These are phyloP conservation scores for Leptographium wingfieldii DNA, from an alignment of 2,329 filamentous ascomycete genomes.

Conservation along the genomic window DNA sequence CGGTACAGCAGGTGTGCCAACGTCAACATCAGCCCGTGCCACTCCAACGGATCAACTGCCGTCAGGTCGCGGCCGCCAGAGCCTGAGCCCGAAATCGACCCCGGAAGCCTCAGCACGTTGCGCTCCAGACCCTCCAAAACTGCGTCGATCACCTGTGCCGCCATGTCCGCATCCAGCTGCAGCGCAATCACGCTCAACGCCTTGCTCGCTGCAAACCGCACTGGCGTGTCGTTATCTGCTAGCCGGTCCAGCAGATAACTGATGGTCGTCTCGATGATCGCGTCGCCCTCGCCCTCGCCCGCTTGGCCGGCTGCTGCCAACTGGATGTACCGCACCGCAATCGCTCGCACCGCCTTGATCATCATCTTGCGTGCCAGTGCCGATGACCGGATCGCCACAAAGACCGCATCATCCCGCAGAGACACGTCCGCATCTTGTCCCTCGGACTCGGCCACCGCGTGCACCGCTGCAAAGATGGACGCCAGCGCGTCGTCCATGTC, in stretches of 20 bases:
- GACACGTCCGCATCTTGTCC: conserved; percentile 25
- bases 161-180: conserved; percentile 69
- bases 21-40: conserved; percentile 87
- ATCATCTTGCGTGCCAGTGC: conserved; percentile 70
- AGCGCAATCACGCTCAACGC: conserved; percentile 77
- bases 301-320: conserved; percentile 34
- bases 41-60: conserved; percentile 68
- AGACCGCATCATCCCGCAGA: conserved; percentile 21
- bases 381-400: conserved; percentile 49
- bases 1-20: conserved; percentile 79
- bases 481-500: conserved; percentile 58
- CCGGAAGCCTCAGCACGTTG: conserved; percentile 32
- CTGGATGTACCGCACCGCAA: conserved; percentile 43
- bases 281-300: conserved; percentile 27
- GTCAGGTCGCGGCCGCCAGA: conserved; percentile 44
- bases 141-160: conserved; percentile 73
- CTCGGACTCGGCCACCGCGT: conserved; percentile 41
- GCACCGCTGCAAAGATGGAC: conserved; percentile 51
- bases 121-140: conserved; percentile 58
- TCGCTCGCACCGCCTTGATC: conserved; percentile 72
- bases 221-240: conserved; percentile 80
- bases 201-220: conserved; percentile 84
- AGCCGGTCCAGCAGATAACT: conserved; percentile 68
- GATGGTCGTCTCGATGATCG: conserved; percentile 71
- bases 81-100: conserved; percentile 16